Base-by-base conservation (phyloP, 2,329 filamentous ascomycete species). In the Capronia epimyces region DNA sequence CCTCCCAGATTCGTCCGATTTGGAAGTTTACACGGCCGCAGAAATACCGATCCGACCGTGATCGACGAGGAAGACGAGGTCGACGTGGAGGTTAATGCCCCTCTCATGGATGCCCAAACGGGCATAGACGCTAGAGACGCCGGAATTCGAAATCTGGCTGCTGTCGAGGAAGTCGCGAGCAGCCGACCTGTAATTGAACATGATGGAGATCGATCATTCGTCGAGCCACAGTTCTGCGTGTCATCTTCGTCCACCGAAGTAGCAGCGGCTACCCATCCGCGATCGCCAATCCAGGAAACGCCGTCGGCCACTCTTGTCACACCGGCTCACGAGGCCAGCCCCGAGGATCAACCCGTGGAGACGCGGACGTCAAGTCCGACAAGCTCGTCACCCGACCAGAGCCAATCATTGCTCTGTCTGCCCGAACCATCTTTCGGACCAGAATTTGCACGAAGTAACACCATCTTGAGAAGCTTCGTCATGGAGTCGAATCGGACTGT, bases 1-100 rank as follows among this genome's bases (percentile, higher is more conserved):
- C 53, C 55, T 18, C 47, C 58, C 13, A 50, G 48, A 25, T 53
- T 60, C 21, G 48, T 53, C 22, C 44, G 58, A 43, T 60, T 60
- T 34, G 56, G 40, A 13, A 60, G 58, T 42, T 36, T 60, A 20
- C 58, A 59, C 27, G 56, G 53, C 9, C 49, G 55, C 37, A 40
- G 53, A 32, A 49, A 49, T 32, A 41, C 21, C 15, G 50, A 49
- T 36, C 25, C 52, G 9, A 39, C 48, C 13, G 37, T 52, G 8
- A 58, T 56, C 12, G 42, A 34, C 9, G 52, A 58, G 46, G 55
- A 56, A 25, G 53, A 58, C 15, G 55, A 56, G 31, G 12, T 15
- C 8, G 50, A 51, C 32, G 29, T 18, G n/a, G 34, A 36, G 25
- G 46, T 56, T 34, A 29, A 32, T n/a, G 27, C 27, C 21, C 51